Evolutionary conservation across 1,284 basidiomycete species (phyloP).

Genomic region (Ustilago sp.): DNA sequence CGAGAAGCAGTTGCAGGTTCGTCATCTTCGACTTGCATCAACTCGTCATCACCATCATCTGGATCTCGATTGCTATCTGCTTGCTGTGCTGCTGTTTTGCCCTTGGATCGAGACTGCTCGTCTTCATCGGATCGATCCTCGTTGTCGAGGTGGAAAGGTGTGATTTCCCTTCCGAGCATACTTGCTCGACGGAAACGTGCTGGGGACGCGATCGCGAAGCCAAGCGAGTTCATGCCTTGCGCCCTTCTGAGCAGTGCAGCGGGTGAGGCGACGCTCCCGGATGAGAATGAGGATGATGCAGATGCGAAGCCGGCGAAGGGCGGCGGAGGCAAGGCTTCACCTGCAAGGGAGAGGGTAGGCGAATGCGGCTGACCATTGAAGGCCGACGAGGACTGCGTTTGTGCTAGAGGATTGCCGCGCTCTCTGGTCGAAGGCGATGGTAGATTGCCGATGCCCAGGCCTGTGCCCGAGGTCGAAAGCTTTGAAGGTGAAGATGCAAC

Average conservation of each 20-base stretch:
- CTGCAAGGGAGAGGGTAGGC: conserved; percentile 28
- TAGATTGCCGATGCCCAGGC: conserved; percentile 35
- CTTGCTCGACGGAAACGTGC: conserved; percentile 51
- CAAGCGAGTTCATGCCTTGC: conserved; percentile 38
- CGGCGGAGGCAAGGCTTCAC: conserved; percentile 38
- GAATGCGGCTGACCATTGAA: conserved; percentile 29
- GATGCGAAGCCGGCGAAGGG: conserved; percentile 14
- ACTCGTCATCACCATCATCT: conserved; percentile 45
- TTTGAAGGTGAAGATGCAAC: conserved; percentile 19
- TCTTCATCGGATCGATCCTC: conserved; percentile 30
- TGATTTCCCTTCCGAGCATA: conserved; percentile 59
- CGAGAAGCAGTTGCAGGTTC: conserved; percentile 13
- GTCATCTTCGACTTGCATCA: conserved; percentile 43
- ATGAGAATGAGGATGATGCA: conserved; percentile 25
- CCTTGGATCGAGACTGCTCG: not conserved
- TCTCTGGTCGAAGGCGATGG: conserved; percentile 37
- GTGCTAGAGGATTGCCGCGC: conserved; percentile 18
- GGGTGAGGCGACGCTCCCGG: conserved; percentile 15
- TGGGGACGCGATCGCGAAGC: conserved; percentile 31
- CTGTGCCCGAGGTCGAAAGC: conserved; percentile 13
- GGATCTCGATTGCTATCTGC: conserved; percentile 15
- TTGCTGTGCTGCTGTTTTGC: conserved; percentile 11
- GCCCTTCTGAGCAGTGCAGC: conserved; percentile 29
- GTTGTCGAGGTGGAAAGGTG: conserved; percentile 38
- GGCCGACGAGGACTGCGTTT: not conserved